phyloP scores from a whole-genome alignment of 2,329 filamentous ascomycete genomes.

The Penicillium paneum region DNA sequence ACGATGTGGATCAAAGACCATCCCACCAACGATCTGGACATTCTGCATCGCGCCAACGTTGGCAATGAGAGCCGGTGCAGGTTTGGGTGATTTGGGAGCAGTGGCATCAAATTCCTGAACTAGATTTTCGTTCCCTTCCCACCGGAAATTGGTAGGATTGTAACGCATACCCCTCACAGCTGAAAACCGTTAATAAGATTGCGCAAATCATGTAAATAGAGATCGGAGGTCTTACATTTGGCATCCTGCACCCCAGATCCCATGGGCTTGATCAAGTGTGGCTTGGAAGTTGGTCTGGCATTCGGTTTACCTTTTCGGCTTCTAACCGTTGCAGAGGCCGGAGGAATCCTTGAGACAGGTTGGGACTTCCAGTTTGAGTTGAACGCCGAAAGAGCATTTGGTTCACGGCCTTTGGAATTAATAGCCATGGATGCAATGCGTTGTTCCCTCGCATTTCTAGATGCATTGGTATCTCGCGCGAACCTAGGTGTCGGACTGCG shows the following conservation, averaged over 20 bases:
- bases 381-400: constrained; percentile 49
- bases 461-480: constrained; percentile 64
- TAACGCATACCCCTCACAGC: constrained; percentile 95
- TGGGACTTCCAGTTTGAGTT: constrained; percentile 60
- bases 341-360: constrained; percentile 50
- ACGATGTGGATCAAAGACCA: constrained; percentile 94
- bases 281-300: constrained; percentile 54
- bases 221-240: constrained; percentile 59
- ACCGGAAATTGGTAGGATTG: constrained; percentile 79
- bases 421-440: constrained; percentile 49
- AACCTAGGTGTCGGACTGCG: constrained; percentile 58
- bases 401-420: constrained; percentile 38
- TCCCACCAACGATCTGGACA: constrained; percentile 91
- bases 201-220: not conserved
- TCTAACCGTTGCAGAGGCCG: constrained; percentile 49
- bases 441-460: constrained; percentile 62
- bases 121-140: constrained; percentile 94
- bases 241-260: constrained; percentile 67
- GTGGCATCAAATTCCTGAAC: constrained; percentile 69
- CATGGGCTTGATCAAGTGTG: constrained; percentile 85
- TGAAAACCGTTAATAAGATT: constrained; percentile 35
- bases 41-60: constrained; percentile 82
- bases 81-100: constrained; percentile 42
- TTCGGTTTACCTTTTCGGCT: constrained; percentile 42
- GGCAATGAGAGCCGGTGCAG: constrained; percentile 71